Conservation (phyloP, 225 moss, liverwort and hornwort genomes). For the Sphagnum contortum region DNA sequence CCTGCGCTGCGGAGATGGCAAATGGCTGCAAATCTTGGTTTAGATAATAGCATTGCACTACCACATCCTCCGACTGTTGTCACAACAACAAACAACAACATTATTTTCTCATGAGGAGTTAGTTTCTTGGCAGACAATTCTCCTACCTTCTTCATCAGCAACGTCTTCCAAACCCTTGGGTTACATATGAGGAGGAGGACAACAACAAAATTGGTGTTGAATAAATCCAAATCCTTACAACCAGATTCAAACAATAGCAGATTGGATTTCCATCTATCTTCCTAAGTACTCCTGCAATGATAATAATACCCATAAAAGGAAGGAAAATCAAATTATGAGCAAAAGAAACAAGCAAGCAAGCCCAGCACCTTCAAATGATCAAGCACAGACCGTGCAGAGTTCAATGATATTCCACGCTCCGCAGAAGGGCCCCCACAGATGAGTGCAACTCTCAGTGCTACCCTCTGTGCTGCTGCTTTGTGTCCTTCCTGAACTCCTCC, state of each 20-base stretch:
- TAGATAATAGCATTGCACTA: constrained; percentile 48
- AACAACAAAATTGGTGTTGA: too few relatives aligned
- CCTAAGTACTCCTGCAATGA: too few relatives aligned
- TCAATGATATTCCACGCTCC: constrained; percentile 89
- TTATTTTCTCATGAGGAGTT: too few relatives aligned
- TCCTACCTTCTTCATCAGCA: too few relatives aligned
- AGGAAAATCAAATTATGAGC: too few relatives aligned
- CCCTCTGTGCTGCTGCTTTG: constrained; percentile 4
- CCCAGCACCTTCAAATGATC: constrained; percentile 66
- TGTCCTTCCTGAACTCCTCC: constrained; percentile 13
- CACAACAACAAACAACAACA: background rate
- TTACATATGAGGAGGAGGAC: too few relatives aligned
- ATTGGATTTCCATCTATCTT: too few relatives aligned
- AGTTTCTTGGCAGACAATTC: too few relatives aligned
- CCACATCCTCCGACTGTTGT: constrained; percentile 37
- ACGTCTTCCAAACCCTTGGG: too few relatives aligned
- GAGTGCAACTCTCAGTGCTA: constrained; percentile 57
- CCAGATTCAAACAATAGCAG: too few relatives aligned
- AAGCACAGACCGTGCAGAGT: constrained; percentile 89
- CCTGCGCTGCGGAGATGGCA: constrained; percentile 50
- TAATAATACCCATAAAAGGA: too few relatives aligned
- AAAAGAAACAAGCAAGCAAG: background rate
- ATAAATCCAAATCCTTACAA: too few relatives aligned
- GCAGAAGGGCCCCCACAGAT: constrained; percentile 89
- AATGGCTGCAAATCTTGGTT: constrained; percentile 44